phyloP scores from a whole-genome alignment of 1,284 basidiomycete species.

The Mycena sp. region DNA sequence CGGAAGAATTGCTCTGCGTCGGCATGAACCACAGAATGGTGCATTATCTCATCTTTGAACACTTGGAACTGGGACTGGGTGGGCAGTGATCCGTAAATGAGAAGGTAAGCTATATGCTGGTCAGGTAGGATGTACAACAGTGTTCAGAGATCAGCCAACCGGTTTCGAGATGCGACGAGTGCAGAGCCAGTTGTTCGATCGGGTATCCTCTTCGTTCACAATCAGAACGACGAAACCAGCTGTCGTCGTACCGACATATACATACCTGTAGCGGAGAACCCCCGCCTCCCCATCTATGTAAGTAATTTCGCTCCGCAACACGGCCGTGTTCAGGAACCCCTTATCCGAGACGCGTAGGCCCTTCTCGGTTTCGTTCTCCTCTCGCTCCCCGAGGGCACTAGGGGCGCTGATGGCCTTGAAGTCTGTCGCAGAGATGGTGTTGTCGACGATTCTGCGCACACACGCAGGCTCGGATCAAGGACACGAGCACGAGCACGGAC shows the following conservation, averaged over 20 bases:
- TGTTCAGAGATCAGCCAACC: constrained; percentile 36
- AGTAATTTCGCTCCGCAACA: constrained; percentile 83
- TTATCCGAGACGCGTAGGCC: constrained; percentile 82
- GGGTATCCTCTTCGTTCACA: constrained; percentile 80
- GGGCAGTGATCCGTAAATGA: constrained; percentile 88
- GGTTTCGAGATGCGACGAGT: constrained; percentile 82
- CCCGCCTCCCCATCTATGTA: constrained; percentile 90
- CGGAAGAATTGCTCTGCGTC: constrained; percentile 85
- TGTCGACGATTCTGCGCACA: constrained; percentile 72
- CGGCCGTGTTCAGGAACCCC: constrained; percentile 89
- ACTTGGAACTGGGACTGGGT: constrained; percentile 64
- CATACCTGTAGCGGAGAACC: constrained; percentile 44
- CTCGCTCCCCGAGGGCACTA: constrained; percentile 64
- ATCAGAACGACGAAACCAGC: constrained; percentile 4
- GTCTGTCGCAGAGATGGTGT: constrained; percentile 79
- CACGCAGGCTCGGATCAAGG: constrained; percentile 11
- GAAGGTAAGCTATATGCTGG: constrained; percentile 68
- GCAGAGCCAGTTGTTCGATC: constrained; percentile 86
- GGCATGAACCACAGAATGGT: constrained; percentile 80
- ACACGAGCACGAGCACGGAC: background rate
- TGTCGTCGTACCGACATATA: constrained; percentile 42
- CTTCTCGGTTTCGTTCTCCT: constrained; percentile 85
- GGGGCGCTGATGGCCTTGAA: constrained; percentile 82
- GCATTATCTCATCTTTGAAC: constrained; percentile 81
- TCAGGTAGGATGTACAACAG: constrained; percentile 2